Conservation (phyloP, 1,139 yeast species). For the Lizanozyma gosingica region DNA sequence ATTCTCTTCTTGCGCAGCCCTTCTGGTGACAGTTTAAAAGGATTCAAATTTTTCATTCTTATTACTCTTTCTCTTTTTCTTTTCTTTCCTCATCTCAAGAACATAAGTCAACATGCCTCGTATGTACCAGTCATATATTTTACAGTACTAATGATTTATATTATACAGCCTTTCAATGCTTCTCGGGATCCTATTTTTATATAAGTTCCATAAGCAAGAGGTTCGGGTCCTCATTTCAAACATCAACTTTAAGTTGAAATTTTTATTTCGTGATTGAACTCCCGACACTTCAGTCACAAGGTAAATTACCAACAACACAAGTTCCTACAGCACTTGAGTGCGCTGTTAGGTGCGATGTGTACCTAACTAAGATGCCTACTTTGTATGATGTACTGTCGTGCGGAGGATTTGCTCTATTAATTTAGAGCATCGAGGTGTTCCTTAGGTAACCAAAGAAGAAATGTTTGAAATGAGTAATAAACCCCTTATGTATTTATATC, state of each 20-base stretch:
- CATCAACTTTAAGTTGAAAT: conserved; percentile 10
- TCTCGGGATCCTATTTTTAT: conserved; percentile 2
- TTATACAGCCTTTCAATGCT: conserved; percentile 3
- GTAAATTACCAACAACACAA: conserved; percentile 4
- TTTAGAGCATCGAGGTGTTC: too few species aligned
- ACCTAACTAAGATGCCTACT: conserved; percentile 1
- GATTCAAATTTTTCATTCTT: background rate
- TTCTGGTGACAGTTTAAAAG: background rate
- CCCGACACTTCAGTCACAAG: conserved; percentile 82
- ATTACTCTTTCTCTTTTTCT: conserved; percentile 7
- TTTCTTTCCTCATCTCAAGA: conserved; percentile 9
- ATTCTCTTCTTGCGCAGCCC: background rate
- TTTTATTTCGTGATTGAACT: conserved; percentile 50
- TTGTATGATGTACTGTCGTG: conserved; percentile 1
- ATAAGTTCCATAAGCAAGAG: conserved; percentile 21
- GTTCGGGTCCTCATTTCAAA: conserved; percentile 65
- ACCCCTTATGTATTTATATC: background rate
- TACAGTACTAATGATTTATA: conserved; percentile 3
- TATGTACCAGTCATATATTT: conserved; percentile 24
- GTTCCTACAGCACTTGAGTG: too few species aligned
- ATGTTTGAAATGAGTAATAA: background rate
- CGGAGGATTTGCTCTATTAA: conserved; percentile 4
- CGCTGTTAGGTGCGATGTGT: conserved; percentile 1
- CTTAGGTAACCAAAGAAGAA: too few species aligned
- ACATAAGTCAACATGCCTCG: conserved; percentile 44